These are phyloP conservation scores for Candida rishiriensis DNA, from an alignment of 805 yeast genomes.

Conservation along the genomic window DNA sequence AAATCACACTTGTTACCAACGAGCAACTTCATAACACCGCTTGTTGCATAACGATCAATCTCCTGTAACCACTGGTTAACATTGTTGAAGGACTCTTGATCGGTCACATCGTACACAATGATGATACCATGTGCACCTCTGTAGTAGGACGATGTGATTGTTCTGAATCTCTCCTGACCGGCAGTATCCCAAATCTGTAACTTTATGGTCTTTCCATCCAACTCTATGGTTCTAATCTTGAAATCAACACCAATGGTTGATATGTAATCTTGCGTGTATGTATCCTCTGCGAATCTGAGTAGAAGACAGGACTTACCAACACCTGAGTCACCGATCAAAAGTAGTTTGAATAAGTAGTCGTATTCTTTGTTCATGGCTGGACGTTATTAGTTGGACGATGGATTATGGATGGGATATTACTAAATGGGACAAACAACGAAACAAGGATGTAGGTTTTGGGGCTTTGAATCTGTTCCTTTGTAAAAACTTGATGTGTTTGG, in stretches of 20 bases:
- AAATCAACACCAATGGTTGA: constrained; percentile 98
- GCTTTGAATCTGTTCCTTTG: too few species aligned
- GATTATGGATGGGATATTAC: not conserved
- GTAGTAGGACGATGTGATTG: constrained; percentile 94
- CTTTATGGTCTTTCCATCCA: constrained; percentile 96
- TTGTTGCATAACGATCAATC: constrained; percentile 96
- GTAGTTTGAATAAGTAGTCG: constrained; percentile 93
- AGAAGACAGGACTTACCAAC: constrained; percentile 96
- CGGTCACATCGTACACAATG: constrained; percentile 96
- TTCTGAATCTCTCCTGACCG: constrained; percentile 97
- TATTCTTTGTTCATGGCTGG: constrained; percentile 78
- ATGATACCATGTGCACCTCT: constrained; percentile 99
- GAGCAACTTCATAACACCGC: constrained; percentile 90
- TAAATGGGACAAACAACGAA: not conserved
- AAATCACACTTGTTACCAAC: constrained; percentile 97
- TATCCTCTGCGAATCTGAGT: constrained; percentile 94
- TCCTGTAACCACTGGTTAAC: constrained; percentile 99
- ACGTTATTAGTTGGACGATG: not conserved
- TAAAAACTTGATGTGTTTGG: too few species aligned
- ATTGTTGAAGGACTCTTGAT: constrained; percentile 92
- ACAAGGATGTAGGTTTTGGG: too few species aligned
- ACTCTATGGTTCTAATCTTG: constrained; percentile 80
- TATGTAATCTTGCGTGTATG: constrained; percentile 94
- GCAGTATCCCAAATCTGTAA: constrained; percentile 99
- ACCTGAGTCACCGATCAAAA: constrained; percentile 97